A percentile compares a stretch with the other conserved stretches of the same genome.
These are phyloP conservation scores for Claviceps sp. DNA, from an alignment of 2,329 filamentous ascomycete species.

Conservation along the genomic window DNA sequence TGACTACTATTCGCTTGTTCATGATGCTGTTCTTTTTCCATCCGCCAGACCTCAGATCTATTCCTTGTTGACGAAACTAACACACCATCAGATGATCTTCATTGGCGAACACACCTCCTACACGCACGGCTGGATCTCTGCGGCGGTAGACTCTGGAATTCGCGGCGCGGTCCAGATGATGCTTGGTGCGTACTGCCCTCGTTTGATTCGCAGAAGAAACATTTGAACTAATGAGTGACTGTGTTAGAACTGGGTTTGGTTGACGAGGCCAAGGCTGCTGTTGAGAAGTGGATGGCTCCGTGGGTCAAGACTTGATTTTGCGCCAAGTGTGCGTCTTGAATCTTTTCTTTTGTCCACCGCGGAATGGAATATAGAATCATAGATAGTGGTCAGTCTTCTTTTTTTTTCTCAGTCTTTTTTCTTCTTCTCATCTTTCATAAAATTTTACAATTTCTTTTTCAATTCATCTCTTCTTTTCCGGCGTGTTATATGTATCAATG, in stretches of 20 bases:
- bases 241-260: slow-evolving; percentile 45
- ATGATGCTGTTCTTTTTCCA: background rate
- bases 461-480: no score
- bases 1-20: background rate
- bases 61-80: no score
- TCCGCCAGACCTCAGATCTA: background rate
- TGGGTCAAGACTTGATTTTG: slow-evolving; percentile 34
- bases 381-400: no score
- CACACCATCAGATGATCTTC: slow-evolving; percentile 41
- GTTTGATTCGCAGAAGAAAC: background rate
- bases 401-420: background rate
- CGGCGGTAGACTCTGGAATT: slow-evolving; percentile 53
- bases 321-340: no score
- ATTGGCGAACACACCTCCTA: slow-evolving; percentile 57
- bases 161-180: slow-evolving; percentile 51
- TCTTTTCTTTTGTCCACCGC: no score
- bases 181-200: slow-evolving; percentile 21
- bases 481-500: no score
- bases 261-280: slow-evolving; percentile 52
- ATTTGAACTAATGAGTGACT: background rate
- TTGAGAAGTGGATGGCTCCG: slow-evolving; percentile 54
- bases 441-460: background rate
- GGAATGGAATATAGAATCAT: no score
- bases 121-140: slow-evolving; percentile 59
- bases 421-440: background rate